Conservation (phyloP, 129 eudicot species). For the Tanacetum coccineum region DNA sequence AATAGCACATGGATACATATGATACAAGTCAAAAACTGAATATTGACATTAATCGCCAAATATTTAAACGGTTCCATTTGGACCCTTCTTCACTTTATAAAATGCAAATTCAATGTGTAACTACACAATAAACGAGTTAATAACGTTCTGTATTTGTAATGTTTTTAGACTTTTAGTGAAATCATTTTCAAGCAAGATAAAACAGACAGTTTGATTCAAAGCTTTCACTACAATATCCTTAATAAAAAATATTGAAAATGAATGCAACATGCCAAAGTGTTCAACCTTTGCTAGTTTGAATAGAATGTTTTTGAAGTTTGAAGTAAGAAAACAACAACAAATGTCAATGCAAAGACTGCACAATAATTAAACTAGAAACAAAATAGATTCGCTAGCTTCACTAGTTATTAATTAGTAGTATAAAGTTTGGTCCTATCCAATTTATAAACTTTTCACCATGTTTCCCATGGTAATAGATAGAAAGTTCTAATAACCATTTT, state of each 20-base stretch:
- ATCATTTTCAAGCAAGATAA: not conserved
- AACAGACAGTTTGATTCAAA: not conserved
- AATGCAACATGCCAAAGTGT: not conserved
- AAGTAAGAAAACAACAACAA: conserved; percentile 12
- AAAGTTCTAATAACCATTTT: not conserved
- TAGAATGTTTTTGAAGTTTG: conserved; percentile 2
- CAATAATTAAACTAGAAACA: not conserved
- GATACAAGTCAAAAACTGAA: no score
- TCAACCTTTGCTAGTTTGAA: not conserved
- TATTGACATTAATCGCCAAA: no score
- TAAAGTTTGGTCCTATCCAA: conserved; percentile 2
- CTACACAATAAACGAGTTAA: not conserved
- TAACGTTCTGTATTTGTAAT: not conserved
- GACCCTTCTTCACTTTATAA: no score
- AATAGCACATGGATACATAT: no score
- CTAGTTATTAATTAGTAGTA: no score
- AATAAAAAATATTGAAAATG: not conserved
- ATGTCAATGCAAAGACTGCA: conserved; percentile 22
- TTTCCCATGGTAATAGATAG: conserved; percentile 12
- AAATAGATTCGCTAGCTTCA: conserved; percentile 8
- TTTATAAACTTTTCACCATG: not conserved
- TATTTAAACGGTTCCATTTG: no score
- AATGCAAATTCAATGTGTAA: not conserved
- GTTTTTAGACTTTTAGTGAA: not conserved
- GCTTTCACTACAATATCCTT: not conserved